These are phyloP conservation scores for Rhodotorula babjevae DNA, from an alignment of 768 basidiomycete species.

Conservation along the genomic window DNA sequence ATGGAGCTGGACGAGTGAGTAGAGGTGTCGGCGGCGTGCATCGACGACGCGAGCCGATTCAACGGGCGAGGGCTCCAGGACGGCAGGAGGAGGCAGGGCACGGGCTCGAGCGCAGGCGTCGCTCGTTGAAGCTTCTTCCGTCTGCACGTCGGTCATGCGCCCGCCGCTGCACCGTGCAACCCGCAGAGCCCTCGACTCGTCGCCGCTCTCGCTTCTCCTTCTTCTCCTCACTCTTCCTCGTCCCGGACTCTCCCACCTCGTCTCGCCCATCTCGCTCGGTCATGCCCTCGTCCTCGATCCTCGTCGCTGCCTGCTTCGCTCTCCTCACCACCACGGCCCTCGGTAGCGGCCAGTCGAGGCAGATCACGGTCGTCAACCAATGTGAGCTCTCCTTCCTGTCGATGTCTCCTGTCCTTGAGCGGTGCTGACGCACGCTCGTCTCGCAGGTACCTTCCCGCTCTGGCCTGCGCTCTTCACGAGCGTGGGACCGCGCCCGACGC, in stretches of 20 bases:
- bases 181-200: not conserved
- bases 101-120: not conserved
- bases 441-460: not conserved
- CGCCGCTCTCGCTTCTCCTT: not conserved
- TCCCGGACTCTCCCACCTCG: not conserved
- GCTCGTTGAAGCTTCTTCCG: too few species aligned
- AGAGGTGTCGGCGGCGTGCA: not conserved
- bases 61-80: too few species aligned
- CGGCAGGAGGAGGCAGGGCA: not conserved
- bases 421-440: too few species aligned
- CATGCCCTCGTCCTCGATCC: not conserved
- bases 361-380: not conserved
- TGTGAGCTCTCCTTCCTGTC: too few species aligned
- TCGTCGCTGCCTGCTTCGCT: not conserved
- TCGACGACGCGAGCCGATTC: not conserved
- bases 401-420: too few species aligned
- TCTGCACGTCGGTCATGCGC: not conserved
- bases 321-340: not conserved
- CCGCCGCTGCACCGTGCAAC: too few species aligned
- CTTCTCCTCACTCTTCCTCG: not conserved
- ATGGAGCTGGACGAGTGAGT: constrained; percentile 37
- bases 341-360: not conserved
- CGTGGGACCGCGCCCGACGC: constrained; percentile 6
- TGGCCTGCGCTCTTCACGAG: constrained; percentile 12
- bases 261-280: not conserved